These are phyloP conservation scores for Heliophila coronopifolia DNA, from an alignment of 441 rosid genomes.

Conservation along the genomic window DNA sequence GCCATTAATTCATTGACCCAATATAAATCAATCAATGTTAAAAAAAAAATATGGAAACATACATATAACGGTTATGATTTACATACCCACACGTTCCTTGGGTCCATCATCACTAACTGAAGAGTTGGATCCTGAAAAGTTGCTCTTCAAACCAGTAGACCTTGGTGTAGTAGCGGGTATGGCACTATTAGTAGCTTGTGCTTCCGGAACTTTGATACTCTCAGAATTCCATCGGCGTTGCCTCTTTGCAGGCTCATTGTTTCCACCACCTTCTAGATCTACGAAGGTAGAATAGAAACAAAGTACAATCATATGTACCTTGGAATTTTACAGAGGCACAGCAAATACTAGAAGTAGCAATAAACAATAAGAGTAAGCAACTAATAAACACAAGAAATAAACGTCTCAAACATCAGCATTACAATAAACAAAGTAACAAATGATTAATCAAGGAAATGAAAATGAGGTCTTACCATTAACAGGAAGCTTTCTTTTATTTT, in stretches of 20 bases:
- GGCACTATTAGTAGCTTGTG: slow-evolving; percentile 34
- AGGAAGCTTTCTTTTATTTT: slow-evolving; percentile 56
- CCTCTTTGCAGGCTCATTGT: slow-evolving; percentile 67
- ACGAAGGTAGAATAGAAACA: slow-evolving; percentile 12
- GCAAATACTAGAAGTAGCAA: not conserved
- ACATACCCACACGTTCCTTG: slow-evolving; percentile 86
- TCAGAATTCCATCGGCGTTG: slow-evolving; percentile 87
- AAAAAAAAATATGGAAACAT: slow-evolving; percentile 10
- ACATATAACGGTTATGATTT: slow-evolving; percentile 1
- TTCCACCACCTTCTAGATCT: slow-evolving; percentile 67
- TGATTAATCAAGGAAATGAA: not conserved
- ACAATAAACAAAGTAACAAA: not conserved
- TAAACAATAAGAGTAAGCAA: not conserved
- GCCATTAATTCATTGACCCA: slow-evolving; percentile 20
- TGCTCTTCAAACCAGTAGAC: slow-evolving; percentile 43
- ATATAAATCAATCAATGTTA: slow-evolving; percentile 3
- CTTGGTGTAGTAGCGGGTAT: slow-evolving; percentile 53
- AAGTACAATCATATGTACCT: not conserved
- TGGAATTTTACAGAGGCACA: not conserved
- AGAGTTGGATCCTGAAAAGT: slow-evolving; percentile 61
- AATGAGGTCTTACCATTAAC: slow-evolving; percentile 41
- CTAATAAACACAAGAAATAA: not conserved
- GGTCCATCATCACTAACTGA: slow-evolving; percentile 53
- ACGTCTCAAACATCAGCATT: not conserved
- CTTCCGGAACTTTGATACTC: slow-evolving; percentile 51